A percentile compares a stretch with the other conserved stretches of the same genome.
phyloP scores from a whole-genome alignment of 2,329 filamentous ascomycete species.

The Pyrenochaeta sp. region DNA sequence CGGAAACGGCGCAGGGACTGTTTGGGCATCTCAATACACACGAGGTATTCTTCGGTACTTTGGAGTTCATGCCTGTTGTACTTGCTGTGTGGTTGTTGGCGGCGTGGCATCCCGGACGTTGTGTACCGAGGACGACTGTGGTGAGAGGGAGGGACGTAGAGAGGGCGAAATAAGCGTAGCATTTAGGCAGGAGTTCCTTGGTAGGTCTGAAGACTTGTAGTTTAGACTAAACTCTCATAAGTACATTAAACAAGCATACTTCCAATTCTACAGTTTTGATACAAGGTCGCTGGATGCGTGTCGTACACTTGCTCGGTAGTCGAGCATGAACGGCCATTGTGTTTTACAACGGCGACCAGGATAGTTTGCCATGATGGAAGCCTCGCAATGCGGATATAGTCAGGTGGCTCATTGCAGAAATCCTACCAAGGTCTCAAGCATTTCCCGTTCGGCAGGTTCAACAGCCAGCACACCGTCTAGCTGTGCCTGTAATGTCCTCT shows the following conservation, averaged over 20 bases:
- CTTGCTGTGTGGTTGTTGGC: constrained; percentile 58
- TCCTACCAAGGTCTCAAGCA: constrained; percentile 66
- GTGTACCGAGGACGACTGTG: constrained; percentile 21
- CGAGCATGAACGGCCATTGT: background rate
- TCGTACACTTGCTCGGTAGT: background rate
- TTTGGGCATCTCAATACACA: constrained; percentile 57
- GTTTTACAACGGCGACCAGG: background rate
- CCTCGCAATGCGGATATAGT: background rate
- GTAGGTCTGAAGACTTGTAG: background rate
- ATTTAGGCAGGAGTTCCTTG: background rate
- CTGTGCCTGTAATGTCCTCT: constrained; percentile 74
- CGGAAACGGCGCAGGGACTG: constrained; percentile 63
- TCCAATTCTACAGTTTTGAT: background rate
- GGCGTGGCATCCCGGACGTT: constrained; percentile 57
- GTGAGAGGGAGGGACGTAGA: background rate
- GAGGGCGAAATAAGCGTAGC: background rate
- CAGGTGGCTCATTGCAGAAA: constrained; percentile 34
- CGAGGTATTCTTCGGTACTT: constrained; percentile 62
- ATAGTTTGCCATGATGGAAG: background rate
- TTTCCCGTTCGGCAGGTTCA: constrained; percentile 66
- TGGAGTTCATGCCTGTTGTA: constrained; percentile 65
- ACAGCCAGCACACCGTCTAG: constrained; percentile 64
- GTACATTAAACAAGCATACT: background rate
- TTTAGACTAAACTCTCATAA: background rate
- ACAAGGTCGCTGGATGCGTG: background rate